Evolutionary conservation across 2,329 filamentous ascomycete genomes (phyloP).

Genomic region (Harringtonia lauricola): DNA sequence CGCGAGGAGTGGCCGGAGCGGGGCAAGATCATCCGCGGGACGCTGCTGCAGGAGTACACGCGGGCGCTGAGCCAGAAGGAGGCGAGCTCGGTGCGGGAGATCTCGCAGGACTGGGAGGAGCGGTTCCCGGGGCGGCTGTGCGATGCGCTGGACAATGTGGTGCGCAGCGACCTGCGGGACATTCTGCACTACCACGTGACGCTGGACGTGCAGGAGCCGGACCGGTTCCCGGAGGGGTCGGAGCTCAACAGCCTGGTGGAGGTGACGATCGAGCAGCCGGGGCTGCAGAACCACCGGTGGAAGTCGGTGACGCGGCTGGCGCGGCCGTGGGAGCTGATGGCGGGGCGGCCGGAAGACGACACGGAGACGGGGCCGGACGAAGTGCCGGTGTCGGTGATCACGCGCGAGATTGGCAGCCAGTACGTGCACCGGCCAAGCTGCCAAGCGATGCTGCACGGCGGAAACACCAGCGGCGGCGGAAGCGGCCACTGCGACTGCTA

Average conservation of each 20-base stretch:
- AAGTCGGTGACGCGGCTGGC: slow-evolving; percentile 48
- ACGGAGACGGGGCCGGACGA: slow-evolving; percentile 18
- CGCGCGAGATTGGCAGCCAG: slow-evolving; percentile 37
- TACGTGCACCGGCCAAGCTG: slow-evolving; percentile 40
- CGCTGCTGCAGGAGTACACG: slow-evolving; percentile 49
- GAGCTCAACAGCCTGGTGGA: slow-evolving; percentile 49
- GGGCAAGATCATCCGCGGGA: slow-evolving; percentile 31
- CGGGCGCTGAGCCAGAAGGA: slow-evolving; percentile 41
- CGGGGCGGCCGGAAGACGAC: slow-evolving; percentile 3
- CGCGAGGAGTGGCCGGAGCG: slow-evolving; percentile 35
- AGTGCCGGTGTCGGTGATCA: slow-evolving; percentile 27
- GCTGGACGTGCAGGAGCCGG: slow-evolving; percentile 45
- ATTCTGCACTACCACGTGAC: slow-evolving; percentile 53
- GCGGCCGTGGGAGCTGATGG: slow-evolving; percentile 41
- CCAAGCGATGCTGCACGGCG: slow-evolving; percentile 16
- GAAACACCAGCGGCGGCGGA: no score
- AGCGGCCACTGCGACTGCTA: slow-evolving; percentile 39
- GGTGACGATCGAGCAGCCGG: slow-evolving; percentile 42
- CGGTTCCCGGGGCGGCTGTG: slow-evolving; percentile 43
- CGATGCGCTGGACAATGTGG: slow-evolving; percentile 35
- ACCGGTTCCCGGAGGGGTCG: slow-evolving; percentile 46
- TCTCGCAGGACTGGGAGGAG: slow-evolving; percentile 45
- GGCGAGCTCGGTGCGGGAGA: slow-evolving; percentile 41
- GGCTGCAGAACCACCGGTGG: slow-evolving; percentile 46
- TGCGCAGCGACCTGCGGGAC: slow-evolving; percentile 38